These are phyloP conservation scores for Macrolepiota dolichaula DNA, from an alignment of 768 basidiomycete genomes.

Conservation along the genomic window DNA sequence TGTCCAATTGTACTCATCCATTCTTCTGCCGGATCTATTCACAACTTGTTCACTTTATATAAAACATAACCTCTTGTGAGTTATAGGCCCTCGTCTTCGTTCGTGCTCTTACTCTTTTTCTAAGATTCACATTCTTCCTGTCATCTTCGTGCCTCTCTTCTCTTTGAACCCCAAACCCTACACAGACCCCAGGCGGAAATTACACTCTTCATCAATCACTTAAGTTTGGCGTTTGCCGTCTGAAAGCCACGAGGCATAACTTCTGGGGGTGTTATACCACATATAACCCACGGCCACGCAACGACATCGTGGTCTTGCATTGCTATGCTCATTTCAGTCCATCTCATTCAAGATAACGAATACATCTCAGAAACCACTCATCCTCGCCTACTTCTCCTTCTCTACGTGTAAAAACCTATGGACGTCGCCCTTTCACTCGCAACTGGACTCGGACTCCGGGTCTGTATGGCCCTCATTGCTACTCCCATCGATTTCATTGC, in stretches of 20 bases:
- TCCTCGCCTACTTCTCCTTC: not conserved
- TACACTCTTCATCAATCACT: not conserved
- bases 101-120: not conserved
- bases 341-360: slow-evolving; percentile 4
- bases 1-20: not conserved
- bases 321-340: slow-evolving; percentile 7
- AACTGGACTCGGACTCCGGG: slow-evolving; percentile 39
- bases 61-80: not conserved
- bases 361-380: not conserved
- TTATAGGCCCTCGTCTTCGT: not conserved
- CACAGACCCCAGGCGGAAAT: not conserved
- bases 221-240: not conserved
- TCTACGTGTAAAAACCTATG: slow-evolving; percentile 22
- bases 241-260: slow-evolving; percentile 9
- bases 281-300: slow-evolving; percentile 3
- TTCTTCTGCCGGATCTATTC: not conserved
- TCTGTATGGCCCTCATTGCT: slow-evolving; percentile 26
- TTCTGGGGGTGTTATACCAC: not conserved
- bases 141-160: not conserved
- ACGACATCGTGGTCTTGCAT: slow-evolving; percentile 5
- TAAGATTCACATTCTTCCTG: not conserved
- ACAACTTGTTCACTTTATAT: not conserved
- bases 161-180: not conserved
- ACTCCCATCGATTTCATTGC: slow-evolving; percentile 25
- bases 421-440: slow-evolving; percentile 38